Conservation (phyloP, 2,329 filamentous ascomycete species). For the Penicillium sp. region DNA sequence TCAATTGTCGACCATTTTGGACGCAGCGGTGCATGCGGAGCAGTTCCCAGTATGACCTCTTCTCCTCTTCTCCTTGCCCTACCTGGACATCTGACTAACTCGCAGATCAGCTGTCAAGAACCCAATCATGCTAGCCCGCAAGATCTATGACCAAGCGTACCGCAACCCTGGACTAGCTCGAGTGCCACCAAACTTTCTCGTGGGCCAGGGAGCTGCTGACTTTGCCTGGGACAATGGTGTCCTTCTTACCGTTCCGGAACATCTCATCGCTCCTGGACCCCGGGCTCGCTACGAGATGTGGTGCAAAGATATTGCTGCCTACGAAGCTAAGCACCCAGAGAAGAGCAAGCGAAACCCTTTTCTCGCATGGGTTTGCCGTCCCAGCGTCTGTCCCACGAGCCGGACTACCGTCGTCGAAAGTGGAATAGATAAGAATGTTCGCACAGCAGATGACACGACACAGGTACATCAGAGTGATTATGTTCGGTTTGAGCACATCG, state of each 20-base stretch:
- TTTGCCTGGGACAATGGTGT: constrained; percentile 79
- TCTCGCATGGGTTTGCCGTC: constrained; percentile 20
- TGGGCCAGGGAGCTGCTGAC: constrained; percentile 76
- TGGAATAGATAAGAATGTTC: background rate
- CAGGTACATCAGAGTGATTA: background rate
- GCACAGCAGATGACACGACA: too few species aligned
- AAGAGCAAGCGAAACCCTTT: constrained; percentile 44
- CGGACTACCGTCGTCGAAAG: background rate
- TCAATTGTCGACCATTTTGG: constrained; percentile 87
- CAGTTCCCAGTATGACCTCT: constrained; percentile 69
- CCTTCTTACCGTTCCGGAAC: constrained; percentile 64
- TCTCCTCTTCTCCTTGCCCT: background rate
- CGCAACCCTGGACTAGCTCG: constrained; percentile 74
- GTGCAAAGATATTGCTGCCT: constrained; percentile 45
- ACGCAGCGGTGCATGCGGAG: constrained; percentile 86
- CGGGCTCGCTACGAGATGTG: constrained; percentile 73
- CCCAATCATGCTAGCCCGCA: constrained; percentile 77
- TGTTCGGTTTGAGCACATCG: background rate
- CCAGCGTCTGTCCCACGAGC: constrained; percentile 17
- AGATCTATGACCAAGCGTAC: constrained; percentile 72
- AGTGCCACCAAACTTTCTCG: constrained; percentile 86
- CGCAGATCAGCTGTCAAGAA: constrained; percentile 60
- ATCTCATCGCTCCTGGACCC: constrained; percentile 72
- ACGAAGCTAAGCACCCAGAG: constrained; percentile 47
- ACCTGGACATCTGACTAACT: constrained; percentile 10